Evolutionary conservation across 176 grass and related monocot species (phyloP), one percentile per base, ranked within the genome.

Genomic region (Carex scoparia): DNA sequence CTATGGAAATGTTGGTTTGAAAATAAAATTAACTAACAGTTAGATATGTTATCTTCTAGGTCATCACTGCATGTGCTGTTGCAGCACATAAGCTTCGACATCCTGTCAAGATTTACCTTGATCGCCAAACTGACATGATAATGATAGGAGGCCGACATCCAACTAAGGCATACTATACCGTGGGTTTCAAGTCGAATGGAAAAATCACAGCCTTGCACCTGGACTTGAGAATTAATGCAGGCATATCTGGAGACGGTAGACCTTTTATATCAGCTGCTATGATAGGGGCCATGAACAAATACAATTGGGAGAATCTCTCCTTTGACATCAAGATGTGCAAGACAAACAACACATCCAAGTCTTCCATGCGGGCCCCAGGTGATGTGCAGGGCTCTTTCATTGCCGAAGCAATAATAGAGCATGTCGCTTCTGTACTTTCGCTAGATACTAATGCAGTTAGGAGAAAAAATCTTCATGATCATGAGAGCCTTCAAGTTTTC

Each of bases 361-460:
- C 94, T 10, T 23, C 86, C 2, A 71, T 97, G 90, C 72, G 94
- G 5, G 84, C 30, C 33, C 94, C 94, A 18, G 94, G 94, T 35
- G 90, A 97, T 31, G 87, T 31, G 14, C 94, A 97, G 59, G 94
- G 94, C 60, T 92, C 90, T 23, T 97, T 90, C 86, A 94, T 97
- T 35, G 92, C 94, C 2, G 94, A 97, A 89, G 91, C 90, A 44
- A 88, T 97, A 79, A 86, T 97, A 48, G 94, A 97, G 82, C 92
- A 94, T 70, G 90, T 97, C 1, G 89, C 94, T 0, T 90, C 94
- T 0, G 30, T 51, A 16, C 94, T 97, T 14, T 89, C 79, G 1
- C 53, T 84, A 0, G 86, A 91, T 86, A 84, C 90, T 69, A 91
- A 93, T 60, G 10, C 49, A 7, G 42, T 97, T 61, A 79, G 92